Percentiles rank a stretch among this genome's conserved stretches.
These are phyloP conservation scores for Hypoxylon fragiforme DNA, from an alignment of 495 filamentous ascomycete species.

Conservation along the genomic window DNA sequence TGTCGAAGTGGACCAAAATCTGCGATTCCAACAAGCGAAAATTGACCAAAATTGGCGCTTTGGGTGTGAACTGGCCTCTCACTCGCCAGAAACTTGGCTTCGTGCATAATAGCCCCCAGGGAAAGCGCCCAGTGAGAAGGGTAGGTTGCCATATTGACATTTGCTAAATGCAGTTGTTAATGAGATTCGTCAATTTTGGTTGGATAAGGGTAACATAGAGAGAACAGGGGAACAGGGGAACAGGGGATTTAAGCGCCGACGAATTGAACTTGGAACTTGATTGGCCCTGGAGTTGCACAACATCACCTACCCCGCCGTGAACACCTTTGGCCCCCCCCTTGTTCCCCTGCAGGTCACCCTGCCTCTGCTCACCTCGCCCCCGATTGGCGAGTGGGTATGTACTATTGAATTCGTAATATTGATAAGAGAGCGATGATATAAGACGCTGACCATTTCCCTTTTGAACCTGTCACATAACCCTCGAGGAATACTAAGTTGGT, in stretches of 20 bases:
- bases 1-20: slow-evolving; percentile 35
- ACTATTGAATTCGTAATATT: slow-evolving; percentile 15
- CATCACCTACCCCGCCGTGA: slow-evolving; percentile 28
- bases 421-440: slow-evolving; percentile 2
- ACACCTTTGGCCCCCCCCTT: slow-evolving; percentile 25
- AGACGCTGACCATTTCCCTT: slow-evolving; percentile 23
- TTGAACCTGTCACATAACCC: slow-evolving; percentile 26
- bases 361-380: slow-evolving; percentile 18
- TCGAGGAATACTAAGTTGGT: too few species aligned
- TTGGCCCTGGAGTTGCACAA: slow-evolving; percentile 20
- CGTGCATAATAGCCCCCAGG: slow-evolving; percentile 41
- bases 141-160: slow-evolving; percentile 34
- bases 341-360: slow-evolving; percentile 29
- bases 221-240: too few species aligned
- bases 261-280: slow-evolving; percentile 17
- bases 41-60: slow-evolving; percentile 32
- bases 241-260: slow-evolving; percentile 34
- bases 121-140: slow-evolving; percentile 42
- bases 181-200: slow-evolving; percentile 30
- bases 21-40: slow-evolving; percentile 29
- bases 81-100: slow-evolving; percentile 44
- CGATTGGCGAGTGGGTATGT: slow-evolving; percentile 26
- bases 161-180: slow-evolving; percentile 16
- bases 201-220: slow-evolving; percentile 19
- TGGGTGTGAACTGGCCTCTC: slow-evolving; percentile 42